phyloP scores from a whole-genome alignment of 139 green algal genomes.

The Chlorella sp. region DNA sequence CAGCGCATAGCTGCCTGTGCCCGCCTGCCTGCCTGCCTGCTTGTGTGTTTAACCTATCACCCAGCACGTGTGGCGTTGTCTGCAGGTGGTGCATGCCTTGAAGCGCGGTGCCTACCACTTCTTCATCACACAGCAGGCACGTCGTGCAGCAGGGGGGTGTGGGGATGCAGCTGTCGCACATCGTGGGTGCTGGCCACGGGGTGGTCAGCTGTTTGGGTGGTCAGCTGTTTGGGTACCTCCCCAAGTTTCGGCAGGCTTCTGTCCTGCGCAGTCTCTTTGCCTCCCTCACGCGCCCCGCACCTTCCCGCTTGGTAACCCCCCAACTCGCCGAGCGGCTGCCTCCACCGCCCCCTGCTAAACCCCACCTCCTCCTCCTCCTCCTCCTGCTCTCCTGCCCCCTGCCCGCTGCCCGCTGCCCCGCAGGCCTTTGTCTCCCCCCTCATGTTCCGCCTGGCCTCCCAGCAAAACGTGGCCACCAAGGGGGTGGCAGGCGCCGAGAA shows the following conservation, averaged over 20 bases:
- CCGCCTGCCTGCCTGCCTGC: background rate
- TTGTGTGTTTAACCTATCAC: background rate
- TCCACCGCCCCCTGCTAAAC: no score
- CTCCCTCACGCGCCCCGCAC: no score
- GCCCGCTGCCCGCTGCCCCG: constrained; percentile 1
- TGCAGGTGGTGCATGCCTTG: constrained; percentile 45
- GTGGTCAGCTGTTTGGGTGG: no score
- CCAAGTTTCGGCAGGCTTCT: no score
- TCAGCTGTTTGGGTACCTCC: no score
- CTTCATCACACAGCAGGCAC: constrained; percentile 27
- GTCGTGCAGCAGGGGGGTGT: no score
- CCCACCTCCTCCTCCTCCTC: no score
- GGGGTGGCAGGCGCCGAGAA: constrained; percentile 59
- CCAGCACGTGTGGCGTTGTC: background rate
- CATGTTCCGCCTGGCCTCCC: constrained; percentile 49
- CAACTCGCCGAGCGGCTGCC: no score
- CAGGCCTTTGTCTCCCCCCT: constrained; percentile 48
- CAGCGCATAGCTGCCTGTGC: background rate
- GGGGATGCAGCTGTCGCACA: background rate
- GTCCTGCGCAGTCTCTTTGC: no score
- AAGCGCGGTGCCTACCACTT: constrained; percentile 48
- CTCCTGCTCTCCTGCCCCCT: no score
- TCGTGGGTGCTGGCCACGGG: background rate
- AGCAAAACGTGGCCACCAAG: constrained; percentile 46
- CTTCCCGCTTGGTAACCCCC: no score